Conservation (phyloP, 169 alveolate species). For the Cardiosporidium cionae region DNA sequence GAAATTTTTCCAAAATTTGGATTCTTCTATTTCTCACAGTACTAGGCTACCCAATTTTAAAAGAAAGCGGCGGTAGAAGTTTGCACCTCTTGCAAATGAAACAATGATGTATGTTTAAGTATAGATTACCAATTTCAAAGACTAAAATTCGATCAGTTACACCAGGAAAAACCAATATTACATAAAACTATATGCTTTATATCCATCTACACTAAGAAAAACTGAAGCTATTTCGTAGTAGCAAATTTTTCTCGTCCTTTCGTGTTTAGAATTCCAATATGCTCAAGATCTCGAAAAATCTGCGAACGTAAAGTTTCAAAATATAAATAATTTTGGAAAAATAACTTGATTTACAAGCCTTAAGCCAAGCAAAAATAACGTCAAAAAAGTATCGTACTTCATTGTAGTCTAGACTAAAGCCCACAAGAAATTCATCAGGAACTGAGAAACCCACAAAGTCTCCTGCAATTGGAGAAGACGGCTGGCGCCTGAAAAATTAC, state of each 20-base stretch:
- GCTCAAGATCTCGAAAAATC: constrained; percentile 37
- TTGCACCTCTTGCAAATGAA: neutral
- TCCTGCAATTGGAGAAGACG: constrained; percentile 47
- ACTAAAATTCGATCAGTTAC: no score
- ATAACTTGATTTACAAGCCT: neutral
- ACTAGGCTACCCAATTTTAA: no score
- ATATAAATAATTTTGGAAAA: neutral
- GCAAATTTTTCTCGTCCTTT: constrained; percentile 4
- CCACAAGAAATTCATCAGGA: constrained; percentile 49
- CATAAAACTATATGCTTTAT: no score
- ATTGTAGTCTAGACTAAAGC: constrained; percentile 51
- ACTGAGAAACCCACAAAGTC: constrained; percentile 55
- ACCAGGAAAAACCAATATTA: no score
- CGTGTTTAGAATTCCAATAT: constrained; percentile 18
- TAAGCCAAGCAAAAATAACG: no score
- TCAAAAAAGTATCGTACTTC: constrained; percentile 5
- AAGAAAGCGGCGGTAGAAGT: neutral
- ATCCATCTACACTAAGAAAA: no score
- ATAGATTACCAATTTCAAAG: no score
- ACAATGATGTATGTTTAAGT: no score
- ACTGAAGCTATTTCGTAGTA: neutral
- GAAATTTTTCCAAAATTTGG: neutral
- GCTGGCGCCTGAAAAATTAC: constrained; percentile 21
- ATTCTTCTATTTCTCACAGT: no score
- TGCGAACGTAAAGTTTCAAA: neutral